Conservation (phyloP, 2,329 filamentous ascomycete genomes). For the Arachnopeziza araneosa region DNA sequence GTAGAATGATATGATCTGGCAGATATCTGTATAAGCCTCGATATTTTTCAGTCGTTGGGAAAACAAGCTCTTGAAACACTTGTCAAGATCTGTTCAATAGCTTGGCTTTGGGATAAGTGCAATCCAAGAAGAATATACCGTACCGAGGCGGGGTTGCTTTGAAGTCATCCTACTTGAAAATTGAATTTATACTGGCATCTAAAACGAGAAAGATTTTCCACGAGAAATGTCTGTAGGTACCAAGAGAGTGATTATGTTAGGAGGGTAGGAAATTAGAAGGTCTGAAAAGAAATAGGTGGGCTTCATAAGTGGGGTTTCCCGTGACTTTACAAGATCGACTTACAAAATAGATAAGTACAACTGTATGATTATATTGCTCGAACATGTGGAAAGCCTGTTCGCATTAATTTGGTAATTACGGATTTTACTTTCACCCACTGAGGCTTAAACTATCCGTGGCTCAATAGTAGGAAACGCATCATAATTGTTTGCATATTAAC, state of each 20-base stretch:
- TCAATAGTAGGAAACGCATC: too few relatives aligned
- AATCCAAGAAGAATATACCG: background rate
- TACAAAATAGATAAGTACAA: background rate
- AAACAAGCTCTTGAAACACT: background rate
- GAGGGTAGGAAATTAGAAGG: background rate
- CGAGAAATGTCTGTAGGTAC: background rate
- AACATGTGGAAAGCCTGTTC: background rate
- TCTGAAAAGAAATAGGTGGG: background rate
- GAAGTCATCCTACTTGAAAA: background rate
- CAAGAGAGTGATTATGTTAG: background rate
- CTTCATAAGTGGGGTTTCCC: background rate
- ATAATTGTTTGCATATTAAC: too few relatives aligned
- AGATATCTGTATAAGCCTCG: background rate
- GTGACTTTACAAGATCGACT: background rate
- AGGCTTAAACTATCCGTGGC: too few relatives aligned
- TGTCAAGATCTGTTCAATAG: background rate
- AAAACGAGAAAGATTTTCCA: background rate
- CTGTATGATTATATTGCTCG: background rate
- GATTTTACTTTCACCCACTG: too few relatives aligned
- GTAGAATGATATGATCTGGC: constrained; percentile 60
- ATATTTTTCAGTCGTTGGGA: background rate
- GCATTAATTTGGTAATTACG: background rate
- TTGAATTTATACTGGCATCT: too few relatives aligned
- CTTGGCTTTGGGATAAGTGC: background rate
- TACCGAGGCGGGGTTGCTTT: background rate